A percentile compares a stretch with the other conserved stretches of the same genome.
These are phyloP conservation scores for Trichomonascus vanleenenianus DNA, from an alignment of 805 yeast genomes.

Conservation along the genomic window DNA sequence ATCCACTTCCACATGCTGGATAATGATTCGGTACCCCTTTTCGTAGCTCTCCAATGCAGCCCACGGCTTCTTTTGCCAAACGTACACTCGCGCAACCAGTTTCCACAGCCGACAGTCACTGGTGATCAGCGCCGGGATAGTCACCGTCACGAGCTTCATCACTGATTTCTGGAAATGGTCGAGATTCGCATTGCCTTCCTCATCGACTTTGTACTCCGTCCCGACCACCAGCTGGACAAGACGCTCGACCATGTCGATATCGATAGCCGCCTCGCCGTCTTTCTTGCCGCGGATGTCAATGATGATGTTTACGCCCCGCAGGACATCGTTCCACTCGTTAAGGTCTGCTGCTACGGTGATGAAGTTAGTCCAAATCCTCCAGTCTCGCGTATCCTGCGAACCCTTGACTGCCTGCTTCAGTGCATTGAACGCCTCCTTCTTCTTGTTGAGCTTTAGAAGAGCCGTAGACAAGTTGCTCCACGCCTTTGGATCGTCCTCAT, in stretches of 20 bases:
- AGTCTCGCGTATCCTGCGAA: constrained; percentile 60
- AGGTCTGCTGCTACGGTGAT: constrained; percentile 73
- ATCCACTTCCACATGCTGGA: constrained; percentile 55
- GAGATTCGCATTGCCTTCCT: constrained; percentile 24
- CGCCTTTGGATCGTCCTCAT: constrained; percentile 69
- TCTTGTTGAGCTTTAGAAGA: constrained; percentile 52
- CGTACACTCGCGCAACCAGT: constrained; percentile 71
- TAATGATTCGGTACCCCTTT: constrained; percentile 70
- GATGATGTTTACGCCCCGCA: constrained; percentile 62
- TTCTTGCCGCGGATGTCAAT: constrained; percentile 49
- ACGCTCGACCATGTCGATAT: constrained; percentile 66
- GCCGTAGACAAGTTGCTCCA: constrained; percentile 93
- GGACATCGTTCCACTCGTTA: constrained; percentile 83
- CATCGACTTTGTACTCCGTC: constrained; percentile 38
- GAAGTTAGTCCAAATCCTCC: constrained; percentile 90
- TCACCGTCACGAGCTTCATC: constrained; percentile 60
- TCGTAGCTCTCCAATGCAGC: constrained; percentile 76
- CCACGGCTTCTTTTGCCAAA: constrained; percentile 89
- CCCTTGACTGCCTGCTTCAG: constrained; percentile 67
- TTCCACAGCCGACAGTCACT: constrained; percentile 67
- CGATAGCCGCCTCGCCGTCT: constrained; percentile 58
- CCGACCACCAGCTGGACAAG: constrained; percentile 56
- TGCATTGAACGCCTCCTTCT: constrained; percentile 77
- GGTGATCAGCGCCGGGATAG: constrained; percentile 63
- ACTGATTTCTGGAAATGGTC: constrained; percentile 62